Evolutionary conservation across 1,284 basidiomycete genomes (phyloP).

Genomic region (Pseudozyma sp.): DNA sequence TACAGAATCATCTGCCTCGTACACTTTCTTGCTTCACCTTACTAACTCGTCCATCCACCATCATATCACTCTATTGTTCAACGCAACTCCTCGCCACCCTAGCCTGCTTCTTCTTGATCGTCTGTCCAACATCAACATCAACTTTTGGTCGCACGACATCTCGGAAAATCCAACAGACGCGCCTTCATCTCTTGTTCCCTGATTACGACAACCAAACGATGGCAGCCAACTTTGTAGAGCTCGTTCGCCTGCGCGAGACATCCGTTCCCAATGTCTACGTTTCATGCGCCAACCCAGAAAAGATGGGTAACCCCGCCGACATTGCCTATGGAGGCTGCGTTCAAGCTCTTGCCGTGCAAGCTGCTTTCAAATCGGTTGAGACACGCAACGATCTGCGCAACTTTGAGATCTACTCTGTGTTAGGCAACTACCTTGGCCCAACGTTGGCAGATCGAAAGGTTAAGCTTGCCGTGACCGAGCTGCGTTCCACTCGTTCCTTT

Average conservation of each 20-base stretch:
- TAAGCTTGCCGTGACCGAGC: constrained; percentile 36
- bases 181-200: no score
- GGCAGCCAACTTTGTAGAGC: constrained; percentile 49
- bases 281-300: constrained; percentile 42
- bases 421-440: constrained; percentile 58
- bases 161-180: no score
- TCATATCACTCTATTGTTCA: no score
- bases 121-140: no score
- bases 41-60: no score
- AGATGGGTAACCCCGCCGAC: constrained; percentile 57
- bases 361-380: constrained; percentile 57
- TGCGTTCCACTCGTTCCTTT: constrained; percentile 60
- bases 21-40: no score
- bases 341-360: constrained; percentile 40
- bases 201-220: constrained; percentile 1
- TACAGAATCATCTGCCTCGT: no score
- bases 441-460: constrained; percentile 44
- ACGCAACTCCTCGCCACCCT: no score
- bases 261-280: constrained; percentile 42
- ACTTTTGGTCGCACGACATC: no score
- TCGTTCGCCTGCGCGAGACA: constrained; percentile 46
- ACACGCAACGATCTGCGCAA: constrained; percentile 10
- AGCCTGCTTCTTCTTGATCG: no score
- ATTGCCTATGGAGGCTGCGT: constrained; percentile 65
- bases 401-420: constrained; percentile 56